Conservation (phyloP, 2,329 filamentous ascomycete species). For the Helminthosporium solani region DNA sequence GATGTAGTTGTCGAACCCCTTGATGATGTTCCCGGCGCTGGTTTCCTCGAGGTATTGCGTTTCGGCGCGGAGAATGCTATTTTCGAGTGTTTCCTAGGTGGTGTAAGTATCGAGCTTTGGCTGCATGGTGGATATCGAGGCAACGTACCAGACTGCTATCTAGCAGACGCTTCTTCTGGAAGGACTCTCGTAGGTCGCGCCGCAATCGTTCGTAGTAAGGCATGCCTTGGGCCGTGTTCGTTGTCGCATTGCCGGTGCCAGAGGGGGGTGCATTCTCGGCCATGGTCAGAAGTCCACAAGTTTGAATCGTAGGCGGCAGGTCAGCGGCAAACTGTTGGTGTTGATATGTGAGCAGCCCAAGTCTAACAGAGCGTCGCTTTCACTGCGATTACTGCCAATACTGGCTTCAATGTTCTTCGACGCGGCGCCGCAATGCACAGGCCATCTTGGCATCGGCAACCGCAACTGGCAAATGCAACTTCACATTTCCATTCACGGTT, state of each 20-base stretch:
- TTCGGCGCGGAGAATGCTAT: slow-evolving; percentile 81
- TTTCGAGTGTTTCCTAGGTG: slow-evolving; percentile 64
- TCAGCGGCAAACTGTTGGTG: too few species aligned
- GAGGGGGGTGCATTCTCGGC: slow-evolving; percentile 50
- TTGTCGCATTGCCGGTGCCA: slow-evolving; percentile 32
- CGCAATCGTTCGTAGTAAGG: slow-evolving; percentile 75
- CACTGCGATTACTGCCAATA: too few species aligned
- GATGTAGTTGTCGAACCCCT: slow-evolving; percentile 97
- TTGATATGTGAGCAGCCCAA: too few species aligned
- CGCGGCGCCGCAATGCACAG: slow-evolving; percentile 9
- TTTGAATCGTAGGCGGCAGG: too few species aligned
- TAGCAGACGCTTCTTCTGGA: slow-evolving; percentile 65
- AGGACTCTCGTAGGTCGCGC: slow-evolving; percentile 64
- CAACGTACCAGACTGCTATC: slow-evolving; percentile 59
- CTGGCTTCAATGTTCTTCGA: slow-evolving; percentile 3
- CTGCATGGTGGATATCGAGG: not conserved
- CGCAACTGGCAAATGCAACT: slow-evolving; percentile 4
- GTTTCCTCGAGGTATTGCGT: slow-evolving; percentile 85
- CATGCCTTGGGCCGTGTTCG: slow-evolving; percentile 52
- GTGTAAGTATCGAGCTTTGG: slow-evolving; percentile 13
- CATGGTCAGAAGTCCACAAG: too few species aligned
- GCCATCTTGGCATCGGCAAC: slow-evolving; percentile 9
- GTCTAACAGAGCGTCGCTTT: too few species aligned
- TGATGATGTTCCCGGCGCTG: slow-evolving; percentile 88
- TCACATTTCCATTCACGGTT: slow-evolving; percentile 5